Evolutionary conservation across 1,139 yeast species (phyloP).

Genomic region (Arxiozyma telluris): DNA sequence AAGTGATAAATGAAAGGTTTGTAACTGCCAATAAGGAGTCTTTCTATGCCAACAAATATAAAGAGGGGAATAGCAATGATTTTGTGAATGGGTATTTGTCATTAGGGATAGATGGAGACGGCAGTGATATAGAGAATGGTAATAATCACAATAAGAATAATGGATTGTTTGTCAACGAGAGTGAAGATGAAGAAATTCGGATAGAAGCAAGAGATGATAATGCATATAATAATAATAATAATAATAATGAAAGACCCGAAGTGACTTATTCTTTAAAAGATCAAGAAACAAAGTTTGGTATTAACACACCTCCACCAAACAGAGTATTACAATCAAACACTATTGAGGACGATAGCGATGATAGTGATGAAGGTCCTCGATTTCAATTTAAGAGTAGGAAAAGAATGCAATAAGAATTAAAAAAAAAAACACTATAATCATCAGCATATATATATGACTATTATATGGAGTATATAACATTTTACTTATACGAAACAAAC

Average conservation of each 20-base stretch:
- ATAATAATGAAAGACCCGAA: neutral
- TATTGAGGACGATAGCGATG: conserved; percentile 7
- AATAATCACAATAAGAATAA: no score
- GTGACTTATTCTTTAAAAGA: neutral
- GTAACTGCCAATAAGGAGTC: neutral
- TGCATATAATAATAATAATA: no score
- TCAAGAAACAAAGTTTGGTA: neutral
- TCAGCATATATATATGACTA: neutral
- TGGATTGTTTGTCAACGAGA: neutral
- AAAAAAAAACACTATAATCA: neutral
- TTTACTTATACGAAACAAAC: conserved; percentile 24
- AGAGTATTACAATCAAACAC: neutral
- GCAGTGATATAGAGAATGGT: neutral
- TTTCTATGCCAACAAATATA: no score
- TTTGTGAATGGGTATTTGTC: neutral
- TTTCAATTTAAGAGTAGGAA: conserved; percentile 31
- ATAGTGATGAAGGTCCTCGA: conserved; percentile 31
- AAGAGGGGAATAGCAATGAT: neutral
- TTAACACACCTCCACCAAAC: neutral
- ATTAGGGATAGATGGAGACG: no score
- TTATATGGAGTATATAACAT: neutral
- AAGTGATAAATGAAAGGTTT: neutral
- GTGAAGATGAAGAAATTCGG: neutral
- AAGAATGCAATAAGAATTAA: neutral
- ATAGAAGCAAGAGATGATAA: neutral